Evolutionary conservation across 108 stramenopile genomes (phyloP).

Genomic region (Pseudonitzschia multiseries): DNA sequence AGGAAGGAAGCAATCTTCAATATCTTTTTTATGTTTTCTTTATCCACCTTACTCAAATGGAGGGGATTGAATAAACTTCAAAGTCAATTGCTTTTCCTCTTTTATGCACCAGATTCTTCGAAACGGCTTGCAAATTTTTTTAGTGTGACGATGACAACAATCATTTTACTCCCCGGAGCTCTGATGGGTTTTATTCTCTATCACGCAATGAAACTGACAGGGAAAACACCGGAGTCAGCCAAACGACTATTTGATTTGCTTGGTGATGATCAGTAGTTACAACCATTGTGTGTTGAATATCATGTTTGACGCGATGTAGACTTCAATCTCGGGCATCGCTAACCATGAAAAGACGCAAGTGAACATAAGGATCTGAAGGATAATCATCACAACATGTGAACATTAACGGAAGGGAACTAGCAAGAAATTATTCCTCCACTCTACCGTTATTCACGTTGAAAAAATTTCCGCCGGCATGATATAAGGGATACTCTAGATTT

Average conservation of each 20-base stretch:
- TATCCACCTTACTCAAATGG: conserved; percentile 6
- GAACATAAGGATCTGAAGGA: no score
- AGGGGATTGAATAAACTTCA: conserved; percentile 25
- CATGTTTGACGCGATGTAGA: no score
- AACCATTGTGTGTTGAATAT: neutral
- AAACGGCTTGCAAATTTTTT: neutral
- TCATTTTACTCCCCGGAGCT: conserved; percentile 38
- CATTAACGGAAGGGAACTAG: no score
- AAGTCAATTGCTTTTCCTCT: conserved; percentile 31
- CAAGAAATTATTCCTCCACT: no score
- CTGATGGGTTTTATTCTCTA: conserved; percentile 25
- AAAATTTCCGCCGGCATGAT: no score
- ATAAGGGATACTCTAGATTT: no score
- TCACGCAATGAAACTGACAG: neutral
- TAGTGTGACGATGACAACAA: conserved; percentile 17
- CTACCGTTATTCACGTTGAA: no score
- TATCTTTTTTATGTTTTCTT: conserved; percentile 28
- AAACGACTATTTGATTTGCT: conserved; percentile 10
- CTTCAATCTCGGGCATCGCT: no score
- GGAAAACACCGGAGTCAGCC: conserved; percentile 10
- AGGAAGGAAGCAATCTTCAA: conserved; percentile 34
- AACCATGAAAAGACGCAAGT: no score
- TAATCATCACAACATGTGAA: no score
- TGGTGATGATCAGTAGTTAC: neutral
- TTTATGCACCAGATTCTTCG: conserved; percentile 23